A percentile compares a stretch with the other conserved stretches of the same genome.
phyloP scores from a whole-genome alignment of 306 rosid species.

The Arachis hypogaea region DNA sequence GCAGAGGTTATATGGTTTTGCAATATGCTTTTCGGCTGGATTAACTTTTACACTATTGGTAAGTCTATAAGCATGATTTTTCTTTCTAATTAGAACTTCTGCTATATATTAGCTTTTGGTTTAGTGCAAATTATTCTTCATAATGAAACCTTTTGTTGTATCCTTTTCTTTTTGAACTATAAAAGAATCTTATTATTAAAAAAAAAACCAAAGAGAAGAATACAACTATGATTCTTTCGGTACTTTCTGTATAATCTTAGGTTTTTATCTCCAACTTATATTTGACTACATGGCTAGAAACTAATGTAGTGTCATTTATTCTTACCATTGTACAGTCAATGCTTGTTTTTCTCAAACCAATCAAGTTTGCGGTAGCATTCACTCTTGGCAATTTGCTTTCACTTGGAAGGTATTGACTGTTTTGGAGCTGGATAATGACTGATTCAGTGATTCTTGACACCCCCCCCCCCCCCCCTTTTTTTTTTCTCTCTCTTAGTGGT shows the following conservation, averaged over 20 bases:
- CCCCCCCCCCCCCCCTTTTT: background rate
- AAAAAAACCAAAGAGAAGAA: too few relatives aligned
- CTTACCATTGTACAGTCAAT: slow-evolving; percentile 68
- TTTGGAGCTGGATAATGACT: slow-evolving; percentile 27
- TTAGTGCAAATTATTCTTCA: slow-evolving; percentile 8
- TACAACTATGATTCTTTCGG: background rate
- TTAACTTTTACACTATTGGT: slow-evolving; percentile 82
- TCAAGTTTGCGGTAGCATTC: slow-evolving; percentile 88
- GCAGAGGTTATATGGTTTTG: slow-evolving; percentile 87
- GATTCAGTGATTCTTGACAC: background rate
- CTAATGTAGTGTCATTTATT: slow-evolving; percentile 42
- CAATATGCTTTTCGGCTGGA: slow-evolving; percentile 86
- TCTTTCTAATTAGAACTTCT: slow-evolving; percentile 14
- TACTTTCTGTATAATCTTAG: slow-evolving; percentile 11
- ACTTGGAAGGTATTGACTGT: slow-evolving; percentile 77
- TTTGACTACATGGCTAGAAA: slow-evolving; percentile 31
- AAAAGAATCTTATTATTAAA: too few relatives aligned
- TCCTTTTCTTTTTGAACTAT: too few relatives aligned
- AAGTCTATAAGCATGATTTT: slow-evolving; percentile 43
- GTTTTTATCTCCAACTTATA: slow-evolving; percentile 30
- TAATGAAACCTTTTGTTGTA: background rate
- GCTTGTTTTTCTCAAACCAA: slow-evolving; percentile 90
- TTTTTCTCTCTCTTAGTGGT: background rate
- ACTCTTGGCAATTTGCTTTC: slow-evolving; percentile 95
- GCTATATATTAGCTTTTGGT: slow-evolving; percentile 15